Conservation (phyloP, 371 early-diverging fungal genomes). For the Mucor sp. region DNA sequence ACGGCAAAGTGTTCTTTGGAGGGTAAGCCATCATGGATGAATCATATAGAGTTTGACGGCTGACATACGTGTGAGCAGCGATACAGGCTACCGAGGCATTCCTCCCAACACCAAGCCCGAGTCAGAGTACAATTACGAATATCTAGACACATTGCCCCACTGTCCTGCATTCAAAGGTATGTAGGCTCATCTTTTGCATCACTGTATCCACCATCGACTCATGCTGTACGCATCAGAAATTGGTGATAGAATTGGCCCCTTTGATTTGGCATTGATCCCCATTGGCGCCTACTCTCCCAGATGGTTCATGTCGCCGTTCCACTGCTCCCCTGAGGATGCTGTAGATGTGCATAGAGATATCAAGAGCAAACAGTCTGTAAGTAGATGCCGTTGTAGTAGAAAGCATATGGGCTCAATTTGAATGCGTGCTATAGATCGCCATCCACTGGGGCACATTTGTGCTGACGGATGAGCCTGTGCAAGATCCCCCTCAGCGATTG, state of each 20-base stretch:
- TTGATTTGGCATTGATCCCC: conserved; percentile 76
- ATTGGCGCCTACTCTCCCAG: conserved; percentile 85
- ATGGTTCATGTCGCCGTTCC: conserved; percentile 69
- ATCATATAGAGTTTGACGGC: no score
- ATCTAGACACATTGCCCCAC: conserved; percentile 51
- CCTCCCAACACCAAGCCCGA: conserved; percentile 22
- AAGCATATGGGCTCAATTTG: not conserved
- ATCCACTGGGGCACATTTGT: conserved; percentile 53
- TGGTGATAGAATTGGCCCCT: conserved; percentile 68
- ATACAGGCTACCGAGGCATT: conserved; percentile 74
- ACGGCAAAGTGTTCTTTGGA: conserved; percentile 65
- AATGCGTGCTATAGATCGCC: conserved; percentile 15
- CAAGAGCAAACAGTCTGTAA: conserved; percentile 63
- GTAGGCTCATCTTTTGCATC: not conserved
- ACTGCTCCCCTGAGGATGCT: conserved; percentile 78
- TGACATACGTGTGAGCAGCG: conserved; percentile 42
- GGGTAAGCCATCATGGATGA: conserved; percentile 38
- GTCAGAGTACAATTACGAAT: conserved; percentile 30
- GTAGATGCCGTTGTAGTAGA: conserved; percentile 26
- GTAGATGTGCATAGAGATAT: conserved; percentile 77
- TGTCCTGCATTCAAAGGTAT: conserved; percentile 80
- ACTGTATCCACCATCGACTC: not conserved
- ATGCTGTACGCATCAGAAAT: conserved; percentile 48
- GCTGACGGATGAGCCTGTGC: conserved; percentile 57
- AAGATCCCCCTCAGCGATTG: conserved; percentile 60